Evolutionary conservation across 805 yeast species (phyloP), one percentile per base, ranked within the genome.

Genomic region (Wickerhamiella sorbophila): DNA sequence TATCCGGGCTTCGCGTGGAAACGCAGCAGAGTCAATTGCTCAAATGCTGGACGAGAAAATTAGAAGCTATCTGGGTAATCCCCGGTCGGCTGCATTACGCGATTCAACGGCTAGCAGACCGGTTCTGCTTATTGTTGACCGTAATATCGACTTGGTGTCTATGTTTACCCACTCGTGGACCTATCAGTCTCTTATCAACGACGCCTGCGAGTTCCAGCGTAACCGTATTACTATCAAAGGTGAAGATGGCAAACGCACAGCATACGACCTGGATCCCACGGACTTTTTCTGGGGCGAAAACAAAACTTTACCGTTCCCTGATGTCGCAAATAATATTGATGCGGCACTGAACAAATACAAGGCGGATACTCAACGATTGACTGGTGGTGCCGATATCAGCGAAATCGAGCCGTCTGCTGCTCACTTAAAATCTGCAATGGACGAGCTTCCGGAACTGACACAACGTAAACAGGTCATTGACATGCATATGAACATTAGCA

Each of bases 151-250:
- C 61, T 67, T 91, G 47, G 79, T 91, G 1, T 79, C 94, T 14
- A 88, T 91, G 96, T 78, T 91, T 60, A 74, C 88, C 1, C 99
- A 91, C 62, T 84, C 96, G 10, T 88, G 97, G 96, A 87, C 93
- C 39, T 91, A 91, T 59, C 95, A 88, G 64, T 86, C 95, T 54
- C 77, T 91, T 74, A 91, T 91, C 16, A 82, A 87, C 54, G 99
- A 91, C 58, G 91, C 86, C 4, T 84, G 91, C 58, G 72, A 74
- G 40, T 68, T 91, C 52, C 72, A 77, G 49, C 72, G 94, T 56
- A 87, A 88, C 58, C 79, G 95, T 19, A 80, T 88, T 46, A 72
- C 76, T 17, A 66, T 86, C 27, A 58, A 59, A 14, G 48, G 40
- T 19, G 62, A 60, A 5, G 52, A 53, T 18, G 64, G 59, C 31